Evolutionary conservation across 1,284 basidiomycete genomes (phyloP).

Genomic region (Trametes versicolor): DNA sequence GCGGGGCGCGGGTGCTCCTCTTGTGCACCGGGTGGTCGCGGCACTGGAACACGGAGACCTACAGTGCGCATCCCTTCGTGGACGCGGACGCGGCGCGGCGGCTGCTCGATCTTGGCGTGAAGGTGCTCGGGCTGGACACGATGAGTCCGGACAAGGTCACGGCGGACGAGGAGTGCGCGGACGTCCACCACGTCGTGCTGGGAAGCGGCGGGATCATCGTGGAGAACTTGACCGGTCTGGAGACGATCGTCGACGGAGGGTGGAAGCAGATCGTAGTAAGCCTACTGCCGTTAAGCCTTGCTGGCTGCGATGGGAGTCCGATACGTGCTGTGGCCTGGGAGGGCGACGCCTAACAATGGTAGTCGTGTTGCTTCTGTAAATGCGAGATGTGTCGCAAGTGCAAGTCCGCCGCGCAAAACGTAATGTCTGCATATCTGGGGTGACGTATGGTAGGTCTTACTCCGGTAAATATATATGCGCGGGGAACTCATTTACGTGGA

Average conservation of each 20-base stretch:
- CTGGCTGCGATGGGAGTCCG: slow-evolving; percentile 70
- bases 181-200: slow-evolving; percentile 65
- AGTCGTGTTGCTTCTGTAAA: background rate
- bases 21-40: slow-evolving; percentile 70
- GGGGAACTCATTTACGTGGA: too few relatives aligned
- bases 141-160: slow-evolving; percentile 72
- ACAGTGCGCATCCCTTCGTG: slow-evolving; percentile 72
- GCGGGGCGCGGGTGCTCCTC: slow-evolving; percentile 51
- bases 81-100: slow-evolving; percentile 58
- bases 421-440: too few relatives aligned
- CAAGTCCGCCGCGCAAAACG: too few relatives aligned
- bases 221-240: slow-evolving; percentile 70
- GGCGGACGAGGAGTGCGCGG: slow-evolving; percentile 48
- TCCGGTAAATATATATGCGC: too few relatives aligned
- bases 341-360: slow-evolving; percentile 7
- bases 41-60: slow-evolving; percentile 58
- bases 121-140: slow-evolving; percentile 67
- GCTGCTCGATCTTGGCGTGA: slow-evolving; percentile 60
- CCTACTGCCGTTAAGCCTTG: slow-evolving; percentile 66
- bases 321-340: slow-evolving; percentile 58
- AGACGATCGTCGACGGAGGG: slow-evolving; percentile 46
- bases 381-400: too few relatives aligned
- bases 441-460: too few relatives aligned
- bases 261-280: slow-evolving; percentile 53
- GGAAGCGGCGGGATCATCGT: slow-evolving; percentile 69